Evolutionary conservation across 106 monocot genomes (phyloP), one percentile per base, ranked within the genome.

Genomic region (Phalaenopsis aphrodite): DNA sequence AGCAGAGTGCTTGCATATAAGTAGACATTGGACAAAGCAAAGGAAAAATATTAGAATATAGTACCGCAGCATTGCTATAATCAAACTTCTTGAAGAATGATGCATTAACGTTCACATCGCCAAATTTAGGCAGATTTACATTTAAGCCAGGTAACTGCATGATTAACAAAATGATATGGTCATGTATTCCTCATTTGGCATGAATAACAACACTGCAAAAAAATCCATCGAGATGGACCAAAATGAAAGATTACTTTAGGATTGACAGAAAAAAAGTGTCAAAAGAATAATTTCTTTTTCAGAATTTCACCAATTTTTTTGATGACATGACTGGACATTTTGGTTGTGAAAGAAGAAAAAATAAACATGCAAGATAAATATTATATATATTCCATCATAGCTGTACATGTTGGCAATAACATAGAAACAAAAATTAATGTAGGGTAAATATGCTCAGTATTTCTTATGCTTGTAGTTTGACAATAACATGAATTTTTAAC

Each of bases 11-110:
- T 48, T 49, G 30, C 24, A 71, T 38, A 67, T 58, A 17, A 72
- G 14, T 52, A 12, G 80, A 43, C 19, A 77, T 41, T 72, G 21
- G 4, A 5, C 21, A 61, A 21, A 3, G 21, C 21, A 61, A 61
- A 21, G 61, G 49, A 58, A 83, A 68, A 3, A n/a, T 2, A 11
- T 14, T 38, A 15, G 11, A 69, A 69, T 38, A 30, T 12, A 4
- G 82, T 88, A 96, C 98, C 84, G 5, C 47, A 78, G 98, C 90
- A 79, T 76, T 89, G 66, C 87, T 91, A 85, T 91, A 98, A 81
- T 98, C 94, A 85, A 98, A 98, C 82, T 90, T 98, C 82, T 80
- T 89, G 82, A 98, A 94, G 87, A 94, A 98, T 18, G 91, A 89
- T 68, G 89, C 89, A 78, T 89, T 91, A 66, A 98, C 84, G 56